These are phyloP conservation scores for Hemisphaericaspora xylofermentans DNA, from an alignment of 1,139 yeast species.

Conservation along the genomic window DNA sequence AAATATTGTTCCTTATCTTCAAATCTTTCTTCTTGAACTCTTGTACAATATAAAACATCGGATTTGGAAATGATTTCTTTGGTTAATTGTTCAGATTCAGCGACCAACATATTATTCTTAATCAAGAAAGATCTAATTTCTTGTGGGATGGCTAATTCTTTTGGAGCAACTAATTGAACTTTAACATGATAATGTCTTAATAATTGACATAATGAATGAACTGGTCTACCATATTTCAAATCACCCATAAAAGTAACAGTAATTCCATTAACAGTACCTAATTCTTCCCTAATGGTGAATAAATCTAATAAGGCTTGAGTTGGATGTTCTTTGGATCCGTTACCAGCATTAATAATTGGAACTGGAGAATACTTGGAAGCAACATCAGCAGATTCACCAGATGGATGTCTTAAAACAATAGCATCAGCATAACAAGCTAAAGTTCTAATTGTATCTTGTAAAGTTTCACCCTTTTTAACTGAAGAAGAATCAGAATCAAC, in stretches of 20 bases:
- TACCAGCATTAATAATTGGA: conserved; percentile 97
- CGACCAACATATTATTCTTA: conserved; percentile 64
- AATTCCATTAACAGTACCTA: conserved; percentile 97
- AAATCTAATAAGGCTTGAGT: conserved; percentile 96
- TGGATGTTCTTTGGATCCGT: conserved; percentile 97
- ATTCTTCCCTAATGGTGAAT: conserved; percentile 97
- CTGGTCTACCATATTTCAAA: conserved; percentile 96
- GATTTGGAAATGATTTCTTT: conserved; percentile 83
- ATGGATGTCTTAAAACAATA: conserved; percentile 94
- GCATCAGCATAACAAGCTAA: conserved; percentile 97
- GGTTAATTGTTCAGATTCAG: conserved; percentile 74
- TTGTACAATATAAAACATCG: conserved; percentile 95
- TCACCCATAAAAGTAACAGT: conserved; percentile 99
- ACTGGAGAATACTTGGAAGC: conserved; percentile 97
- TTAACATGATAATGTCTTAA: conserved; percentile 91
- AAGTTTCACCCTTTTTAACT: conserved; percentile 95
- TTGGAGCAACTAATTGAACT: conserved; percentile 89
- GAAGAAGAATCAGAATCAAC: conserved; percentile 84
- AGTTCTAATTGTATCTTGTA: conserved; percentile 94
- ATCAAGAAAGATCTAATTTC: conserved; percentile 64
- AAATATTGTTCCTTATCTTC: conserved; percentile 72
- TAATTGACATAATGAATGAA: conserved; percentile 90
- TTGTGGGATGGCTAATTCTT: conserved; percentile 80
- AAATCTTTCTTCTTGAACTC: conserved; percentile 98
- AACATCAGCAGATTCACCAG: conserved; percentile 84